These are phyloP conservation scores for Fraxinus excelsior DNA, from an alignment of 257 asterid species.

Conservation along the genomic window DNA sequence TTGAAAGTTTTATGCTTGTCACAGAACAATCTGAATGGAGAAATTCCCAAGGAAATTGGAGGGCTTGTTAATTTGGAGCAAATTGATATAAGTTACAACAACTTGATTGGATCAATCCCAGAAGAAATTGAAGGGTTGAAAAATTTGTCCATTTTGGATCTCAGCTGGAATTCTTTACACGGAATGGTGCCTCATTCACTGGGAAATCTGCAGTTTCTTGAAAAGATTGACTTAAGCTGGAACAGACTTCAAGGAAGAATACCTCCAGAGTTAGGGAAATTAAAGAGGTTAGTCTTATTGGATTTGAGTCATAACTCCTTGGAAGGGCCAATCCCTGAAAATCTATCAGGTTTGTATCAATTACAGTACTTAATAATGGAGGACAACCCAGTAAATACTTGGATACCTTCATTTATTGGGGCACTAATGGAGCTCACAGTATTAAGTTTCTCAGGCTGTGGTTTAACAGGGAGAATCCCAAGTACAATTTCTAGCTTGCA, in stretches of 20 bases:
- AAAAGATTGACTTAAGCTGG: slow-evolving; percentile 57
- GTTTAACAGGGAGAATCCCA: slow-evolving; percentile 48
- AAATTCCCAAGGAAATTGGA: slow-evolving; percentile 47
- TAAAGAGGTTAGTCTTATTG: slow-evolving; percentile 36
- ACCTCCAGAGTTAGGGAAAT: slow-evolving; percentile 44
- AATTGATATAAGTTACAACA: slow-evolving; percentile 59
- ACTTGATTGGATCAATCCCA: slow-evolving; percentile 45
- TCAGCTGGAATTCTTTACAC: slow-evolving; percentile 44
- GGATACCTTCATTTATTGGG: slow-evolving; percentile 40
- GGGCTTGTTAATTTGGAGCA: slow-evolving; percentile 38
- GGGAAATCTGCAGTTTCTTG: slow-evolving; percentile 34
- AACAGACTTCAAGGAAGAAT: slow-evolving; percentile 47
- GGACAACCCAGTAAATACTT: slow-evolving; percentile 45
- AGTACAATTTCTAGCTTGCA: slow-evolving; percentile 30
- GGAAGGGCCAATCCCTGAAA: slow-evolving; percentile 51
- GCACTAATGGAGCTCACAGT: slow-evolving; percentile 34
- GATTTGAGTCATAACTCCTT: slow-evolving; percentile 54
- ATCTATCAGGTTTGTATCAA: slow-evolving; percentile 32
- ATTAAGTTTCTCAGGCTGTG: slow-evolving; percentile 53
- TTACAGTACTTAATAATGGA: slow-evolving; percentile 59
- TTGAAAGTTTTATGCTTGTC: slow-evolving; percentile 39
- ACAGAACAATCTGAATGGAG: slow-evolving; percentile 57
- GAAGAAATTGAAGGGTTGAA: slow-evolving; percentile 38
- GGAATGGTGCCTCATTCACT: slow-evolving; percentile 39
- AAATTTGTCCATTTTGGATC: slow-evolving; percentile 48